Conservation (phyloP, 257 asterid genomes). For the Plectranthus barbatus region DNA sequence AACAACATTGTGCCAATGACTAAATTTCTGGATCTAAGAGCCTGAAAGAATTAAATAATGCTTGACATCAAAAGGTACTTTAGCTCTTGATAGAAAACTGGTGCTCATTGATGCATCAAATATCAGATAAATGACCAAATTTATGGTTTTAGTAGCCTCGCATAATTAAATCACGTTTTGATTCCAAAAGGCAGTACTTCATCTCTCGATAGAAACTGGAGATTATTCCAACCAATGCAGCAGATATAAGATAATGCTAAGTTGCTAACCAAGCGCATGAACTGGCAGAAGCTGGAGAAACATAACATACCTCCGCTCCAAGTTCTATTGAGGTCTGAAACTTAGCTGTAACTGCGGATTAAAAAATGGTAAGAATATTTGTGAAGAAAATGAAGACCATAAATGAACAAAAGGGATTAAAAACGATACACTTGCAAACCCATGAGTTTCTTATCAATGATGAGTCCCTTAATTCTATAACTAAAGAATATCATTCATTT, state of each 20-base stretch:
- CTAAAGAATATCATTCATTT: not conserved
- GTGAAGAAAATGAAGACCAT: not conserved
- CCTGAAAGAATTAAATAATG: slow-evolving; percentile 16
- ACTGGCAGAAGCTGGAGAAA: not conserved
- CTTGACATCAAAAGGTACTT: not conserved
- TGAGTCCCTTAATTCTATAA: not conserved
- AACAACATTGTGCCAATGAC: slow-evolving; percentile 34
- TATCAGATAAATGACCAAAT: slow-evolving; percentile 11
- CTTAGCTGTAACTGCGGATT: slow-evolving; percentile 20
- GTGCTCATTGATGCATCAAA: not conserved
- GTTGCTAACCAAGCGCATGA: not conserved
- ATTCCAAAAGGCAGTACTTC: not conserved
- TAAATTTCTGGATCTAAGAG: slow-evolving; percentile 14
- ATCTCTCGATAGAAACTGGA: not conserved
- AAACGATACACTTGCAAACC: not conserved
- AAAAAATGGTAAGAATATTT: not conserved
- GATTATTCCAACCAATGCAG: not conserved
- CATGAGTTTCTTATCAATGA: not conserved
- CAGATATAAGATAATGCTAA: not conserved
- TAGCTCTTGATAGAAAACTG: not conserved
- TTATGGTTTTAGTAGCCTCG: slow-evolving; percentile 15
- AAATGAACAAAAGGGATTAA: not conserved
- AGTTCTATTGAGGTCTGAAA: slow-evolving; percentile 13
- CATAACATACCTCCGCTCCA: slow-evolving; percentile 24
- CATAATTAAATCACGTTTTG: not conserved